These are phyloP conservation scores for Fusarium haematococcum DNA, from an alignment of 2,329 filamentous ascomycete species.

Conservation along the genomic window DNA sequence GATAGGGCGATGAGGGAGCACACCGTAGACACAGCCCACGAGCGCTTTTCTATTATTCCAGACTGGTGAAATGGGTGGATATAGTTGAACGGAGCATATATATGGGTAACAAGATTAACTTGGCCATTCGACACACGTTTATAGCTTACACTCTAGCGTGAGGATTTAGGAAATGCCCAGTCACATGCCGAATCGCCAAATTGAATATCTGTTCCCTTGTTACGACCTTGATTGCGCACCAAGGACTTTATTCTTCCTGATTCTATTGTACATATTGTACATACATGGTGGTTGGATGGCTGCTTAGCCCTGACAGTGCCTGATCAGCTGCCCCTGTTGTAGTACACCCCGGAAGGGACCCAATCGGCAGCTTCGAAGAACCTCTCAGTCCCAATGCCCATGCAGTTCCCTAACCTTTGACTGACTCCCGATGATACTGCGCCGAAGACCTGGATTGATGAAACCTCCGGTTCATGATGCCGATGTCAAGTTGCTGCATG, in stretches of 20 bases:
- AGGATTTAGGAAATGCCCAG: background rate
- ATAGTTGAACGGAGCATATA: background rate
- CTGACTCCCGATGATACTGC: background rate
- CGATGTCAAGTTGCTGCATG: background rate
- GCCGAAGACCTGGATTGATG: background rate
- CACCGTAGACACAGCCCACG: slow-evolving; percentile 70
- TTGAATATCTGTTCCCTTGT: background rate
- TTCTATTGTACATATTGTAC: background rate
- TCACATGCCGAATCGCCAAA: background rate
- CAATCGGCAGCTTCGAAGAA: background rate
- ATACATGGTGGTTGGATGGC: background rate
- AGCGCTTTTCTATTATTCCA: slow-evolving; percentile 53
- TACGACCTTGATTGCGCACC: background rate
- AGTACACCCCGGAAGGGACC: background rate
- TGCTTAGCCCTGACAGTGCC: background rate
- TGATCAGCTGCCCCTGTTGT: background rate
- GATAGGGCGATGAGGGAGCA: slow-evolving; percentile 69
- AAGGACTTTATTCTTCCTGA: background rate
- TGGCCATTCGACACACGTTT: background rate
- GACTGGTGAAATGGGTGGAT: slow-evolving; percentile 43
- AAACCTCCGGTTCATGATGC: background rate
- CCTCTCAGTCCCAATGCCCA: background rate
- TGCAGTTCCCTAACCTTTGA: background rate
- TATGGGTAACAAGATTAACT: background rate
- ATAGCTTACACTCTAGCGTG: background rate